Conservation (phyloP, 495 filamentous ascomycete species). For the Diplogelasinospora grovesii region DNA sequence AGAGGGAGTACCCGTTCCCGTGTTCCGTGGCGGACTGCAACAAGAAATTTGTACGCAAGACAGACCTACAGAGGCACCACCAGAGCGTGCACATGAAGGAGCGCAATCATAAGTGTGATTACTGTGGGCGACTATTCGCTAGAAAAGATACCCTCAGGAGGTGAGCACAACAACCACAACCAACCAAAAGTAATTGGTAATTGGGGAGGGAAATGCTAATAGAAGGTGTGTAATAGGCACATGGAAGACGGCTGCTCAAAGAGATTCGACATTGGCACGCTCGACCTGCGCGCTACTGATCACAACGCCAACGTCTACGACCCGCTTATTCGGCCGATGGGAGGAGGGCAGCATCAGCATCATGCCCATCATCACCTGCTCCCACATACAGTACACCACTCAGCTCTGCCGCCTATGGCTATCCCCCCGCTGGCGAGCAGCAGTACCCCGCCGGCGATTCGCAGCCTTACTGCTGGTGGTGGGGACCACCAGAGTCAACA, state of each 20-base stretch:
- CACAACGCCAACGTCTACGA: conserved; percentile 37
- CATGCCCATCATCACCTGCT: too few species aligned
- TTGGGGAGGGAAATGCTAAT: too few species aligned
- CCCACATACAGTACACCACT: conserved; percentile 14
- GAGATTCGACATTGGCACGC: conserved; percentile 53
- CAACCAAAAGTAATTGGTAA: too few species aligned
- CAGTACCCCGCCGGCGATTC: conserved; percentile 31
- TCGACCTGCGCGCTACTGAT: conserved; percentile 40
- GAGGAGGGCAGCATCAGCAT: too few species aligned
- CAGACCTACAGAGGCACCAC: conserved; percentile 75
- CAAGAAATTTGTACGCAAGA: conserved; percentile 74
- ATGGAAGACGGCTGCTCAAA: conserved; percentile 76
- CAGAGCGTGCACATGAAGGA: conserved; percentile 78
- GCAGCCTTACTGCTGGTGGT: conserved; percentile 10
- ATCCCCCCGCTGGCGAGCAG: conserved; percentile 32
- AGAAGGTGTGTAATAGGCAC: conserved; percentile 48
- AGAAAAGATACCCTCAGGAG: conserved; percentile 78
- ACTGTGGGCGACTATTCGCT: conserved; percentile 69
- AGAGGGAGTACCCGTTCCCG: conserved; percentile 58
- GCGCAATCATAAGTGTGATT: conserved; percentile 61
- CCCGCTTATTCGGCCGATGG: conserved; percentile 14
- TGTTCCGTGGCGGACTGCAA: conserved; percentile 60
- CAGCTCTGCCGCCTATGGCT: conserved; percentile 36
- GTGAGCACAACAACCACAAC: too few species aligned
- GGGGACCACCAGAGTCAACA: conserved; percentile 8